phyloP scores from a whole-genome alignment of 2,329 filamentous ascomycete species.

The Hymenoscyphus albidus region DNA sequence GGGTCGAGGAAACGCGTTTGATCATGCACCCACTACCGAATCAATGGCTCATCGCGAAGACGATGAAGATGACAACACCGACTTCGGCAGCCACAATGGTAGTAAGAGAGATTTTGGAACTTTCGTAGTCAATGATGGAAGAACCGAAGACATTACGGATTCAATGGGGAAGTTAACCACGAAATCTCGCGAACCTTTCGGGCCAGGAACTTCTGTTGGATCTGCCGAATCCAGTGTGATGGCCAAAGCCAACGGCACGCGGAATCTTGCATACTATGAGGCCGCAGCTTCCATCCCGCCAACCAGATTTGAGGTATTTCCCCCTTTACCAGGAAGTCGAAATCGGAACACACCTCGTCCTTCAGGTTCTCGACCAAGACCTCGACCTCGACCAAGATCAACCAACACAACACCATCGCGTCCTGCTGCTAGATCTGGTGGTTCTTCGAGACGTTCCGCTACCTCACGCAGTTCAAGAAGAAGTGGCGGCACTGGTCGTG shows the following conservation, averaged over 20 bases:
- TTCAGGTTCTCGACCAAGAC: slow-evolving; percentile 24
- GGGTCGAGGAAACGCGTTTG: slow-evolving; percentile 83
- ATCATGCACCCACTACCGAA: slow-evolving; percentile 74
- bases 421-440: slow-evolving; percentile 27
- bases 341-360: slow-evolving; percentile 39
- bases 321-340: slow-evolving; percentile 53
- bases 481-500: slow-evolving; percentile 59
- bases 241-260: slow-evolving; percentile 26
- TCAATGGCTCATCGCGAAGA: slow-evolving; percentile 79
- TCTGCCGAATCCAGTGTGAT: slow-evolving; percentile 19
- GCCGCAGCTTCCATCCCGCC: slow-evolving; percentile 53
- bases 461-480: slow-evolving; percentile 42
- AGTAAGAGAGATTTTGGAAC: slow-evolving; percentile 28
- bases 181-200: slow-evolving; percentile 21
- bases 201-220: slow-evolving; percentile 18
- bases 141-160: slow-evolving; percentile 26
- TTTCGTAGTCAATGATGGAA: slow-evolving; percentile 26
- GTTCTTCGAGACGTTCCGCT: slow-evolving; percentile 25
- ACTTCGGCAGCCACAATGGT: slow-evolving; percentile 18
- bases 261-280: slow-evolving; percentile 30
- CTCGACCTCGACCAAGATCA: slow-evolving; percentile 22
- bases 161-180: slow-evolving; percentile 32
- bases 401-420: slow-evolving; percentile 21
- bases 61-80: slow-evolving; percentile 25
- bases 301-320: slow-evolving; percentile 74